Conservation (phyloP, 345 rosid genomes). For the Aegle marmelos region DNA sequence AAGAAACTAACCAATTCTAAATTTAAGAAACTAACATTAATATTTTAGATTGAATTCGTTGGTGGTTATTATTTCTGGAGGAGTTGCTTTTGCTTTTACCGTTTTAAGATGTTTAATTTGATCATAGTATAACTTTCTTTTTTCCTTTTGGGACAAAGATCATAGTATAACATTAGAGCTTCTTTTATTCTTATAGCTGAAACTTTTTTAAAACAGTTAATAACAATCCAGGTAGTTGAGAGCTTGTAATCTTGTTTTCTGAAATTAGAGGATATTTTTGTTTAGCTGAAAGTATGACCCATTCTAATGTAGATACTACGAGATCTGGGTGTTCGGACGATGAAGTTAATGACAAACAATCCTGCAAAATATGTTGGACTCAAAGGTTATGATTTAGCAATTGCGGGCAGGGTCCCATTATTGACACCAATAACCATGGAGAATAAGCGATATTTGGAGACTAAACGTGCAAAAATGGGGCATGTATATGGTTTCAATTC, state of each 20-base stretch:
- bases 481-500: constrained; percentile 40
- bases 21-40: not conserved
- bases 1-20: not conserved
- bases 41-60: not conserved
- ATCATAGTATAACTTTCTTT: not conserved
- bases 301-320: constrained; percentile 42
- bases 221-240: not conserved
- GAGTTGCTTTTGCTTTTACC: not conserved
- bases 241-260: not conserved
- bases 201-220: not conserved
- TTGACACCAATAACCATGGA: constrained; percentile 44
- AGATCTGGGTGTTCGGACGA: constrained; percentile 58
- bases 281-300: constrained; percentile 6
- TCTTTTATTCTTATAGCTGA: not conserved
- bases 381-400: constrained; percentile 63
- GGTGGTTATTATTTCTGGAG: not conserved
- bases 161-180: not conserved
- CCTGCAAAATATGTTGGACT: constrained; percentile 65
- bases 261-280: not conserved
- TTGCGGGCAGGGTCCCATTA: constrained; percentile 55
- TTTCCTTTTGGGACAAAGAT: no score
- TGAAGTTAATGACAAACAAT: constrained; percentile 77
- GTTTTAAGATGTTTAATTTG: not conserved
- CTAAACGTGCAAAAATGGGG: constrained; percentile 54
- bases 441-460: constrained; percentile 48